phyloP scores from a whole-genome alignment of 1,139 yeast genomes.

The Casaregolazyma suthepensis region DNA sequence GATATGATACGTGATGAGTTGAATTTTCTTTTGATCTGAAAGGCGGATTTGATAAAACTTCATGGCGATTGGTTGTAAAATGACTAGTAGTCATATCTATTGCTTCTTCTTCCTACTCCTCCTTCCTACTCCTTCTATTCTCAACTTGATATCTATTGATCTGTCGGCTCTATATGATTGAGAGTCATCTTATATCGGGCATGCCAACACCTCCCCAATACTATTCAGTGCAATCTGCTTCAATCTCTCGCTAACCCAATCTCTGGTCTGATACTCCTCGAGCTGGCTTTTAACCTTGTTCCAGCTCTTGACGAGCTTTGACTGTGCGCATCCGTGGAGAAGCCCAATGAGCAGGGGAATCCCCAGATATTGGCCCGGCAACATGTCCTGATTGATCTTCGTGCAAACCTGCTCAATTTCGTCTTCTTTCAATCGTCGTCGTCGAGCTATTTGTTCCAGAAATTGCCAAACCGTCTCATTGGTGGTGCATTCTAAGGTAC shows the following conservation, averaged over 20 bases:
- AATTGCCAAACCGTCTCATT: conserved; percentile 2
- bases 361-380: background rate
- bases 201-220: conserved; percentile 1
- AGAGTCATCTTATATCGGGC: background rate
- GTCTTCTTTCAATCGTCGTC: background rate
- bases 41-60: too few relatives aligned
- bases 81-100: too few relatives aligned
- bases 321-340: background rate
- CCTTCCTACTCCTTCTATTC: too few relatives aligned
- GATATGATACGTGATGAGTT: too few relatives aligned
- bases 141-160: too few relatives aligned
- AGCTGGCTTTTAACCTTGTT: background rate
- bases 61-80: too few relatives aligned
- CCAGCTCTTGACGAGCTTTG: background rate
- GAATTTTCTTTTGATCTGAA: too few relatives aligned
- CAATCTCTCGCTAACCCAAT: conserved; percentile 5
- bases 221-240: background rate
- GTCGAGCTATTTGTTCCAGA: background rate
- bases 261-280: background rate
- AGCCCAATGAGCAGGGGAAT: background rate
- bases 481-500: background rate
- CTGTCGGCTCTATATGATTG: too few relatives aligned
- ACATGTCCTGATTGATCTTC: background rate
- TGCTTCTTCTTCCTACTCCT: too few relatives aligned
- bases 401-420: background rate